phyloP scores from a whole-genome alignment of 805 yeast genomes.

The Monosporozyma yasuniensis region DNA sequence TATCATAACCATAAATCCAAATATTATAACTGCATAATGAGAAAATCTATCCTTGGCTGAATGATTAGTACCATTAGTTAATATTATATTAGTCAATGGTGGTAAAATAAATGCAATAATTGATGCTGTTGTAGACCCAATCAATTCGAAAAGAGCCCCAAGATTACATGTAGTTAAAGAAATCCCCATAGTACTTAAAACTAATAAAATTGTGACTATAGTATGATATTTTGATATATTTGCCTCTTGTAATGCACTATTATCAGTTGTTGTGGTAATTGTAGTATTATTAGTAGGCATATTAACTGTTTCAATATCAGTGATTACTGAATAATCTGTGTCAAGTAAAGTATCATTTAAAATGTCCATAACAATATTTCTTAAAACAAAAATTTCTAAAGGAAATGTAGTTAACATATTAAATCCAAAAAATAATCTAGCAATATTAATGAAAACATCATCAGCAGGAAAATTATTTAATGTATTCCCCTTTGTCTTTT shows the following conservation, averaged over 20 bases:
- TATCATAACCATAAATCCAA: conserved; percentile 72
- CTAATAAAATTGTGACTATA: conserved; percentile 54
- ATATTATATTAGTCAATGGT: conserved; percentile 67
- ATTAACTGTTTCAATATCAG: not conserved
- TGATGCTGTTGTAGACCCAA: conserved; percentile 90
- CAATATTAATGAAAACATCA: conserved; percentile 71
- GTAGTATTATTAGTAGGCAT: not conserved
- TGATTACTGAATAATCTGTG: conserved; percentile 12
- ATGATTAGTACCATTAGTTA: conserved; percentile 40
- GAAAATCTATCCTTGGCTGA: conserved; percentile 41
- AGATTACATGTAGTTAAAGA: conserved; percentile 76
- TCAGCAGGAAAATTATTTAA: conserved; percentile 75
- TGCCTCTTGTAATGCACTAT: conserved; percentile 8
- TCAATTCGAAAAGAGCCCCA: conserved; percentile 81
- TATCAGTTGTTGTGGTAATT: no score
- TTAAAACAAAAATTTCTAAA: conserved; percentile 77
- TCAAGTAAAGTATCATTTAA: conserved; percentile 14
- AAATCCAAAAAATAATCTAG: conserved; percentile 83
- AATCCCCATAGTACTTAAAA: conserved; percentile 61
- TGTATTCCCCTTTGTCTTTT: conserved; percentile 75
- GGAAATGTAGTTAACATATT: conserved; percentile 93
- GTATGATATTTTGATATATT: conserved; percentile 40
- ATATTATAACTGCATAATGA: conserved; percentile 49
- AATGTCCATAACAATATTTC: conserved; percentile 68
- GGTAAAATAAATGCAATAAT: conserved; percentile 88